A percentile compares a stretch with the other conserved stretches of the same genome.
Evolutionary conservation across 768 basidiomycete genomes (phyloP).

Genomic region (Dioszegia crocea): DNA sequence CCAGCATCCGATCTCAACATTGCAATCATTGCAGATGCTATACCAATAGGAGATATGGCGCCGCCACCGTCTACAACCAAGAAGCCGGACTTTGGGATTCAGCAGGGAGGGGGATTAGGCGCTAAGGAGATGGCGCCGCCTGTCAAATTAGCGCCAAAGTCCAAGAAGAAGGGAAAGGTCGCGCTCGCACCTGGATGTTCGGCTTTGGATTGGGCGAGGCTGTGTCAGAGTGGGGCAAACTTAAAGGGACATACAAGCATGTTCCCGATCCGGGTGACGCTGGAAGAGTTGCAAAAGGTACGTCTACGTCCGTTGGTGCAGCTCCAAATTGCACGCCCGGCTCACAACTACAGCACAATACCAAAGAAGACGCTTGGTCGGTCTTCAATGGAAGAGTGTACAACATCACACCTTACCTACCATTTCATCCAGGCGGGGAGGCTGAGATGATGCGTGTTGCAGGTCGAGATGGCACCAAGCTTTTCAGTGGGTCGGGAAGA

Average conservation of each 20-base stretch:
- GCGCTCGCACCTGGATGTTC: slow-evolving; percentile 86
- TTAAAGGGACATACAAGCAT: slow-evolving; percentile 59
- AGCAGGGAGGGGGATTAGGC: slow-evolving; percentile 25
- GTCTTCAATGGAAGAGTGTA: slow-evolving; percentile 90
- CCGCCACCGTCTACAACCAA: slow-evolving; percentile 41
- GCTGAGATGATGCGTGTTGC: slow-evolving; percentile 91
- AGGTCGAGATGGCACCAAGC: slow-evolving; percentile 86
- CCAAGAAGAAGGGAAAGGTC: slow-evolving; percentile 63
- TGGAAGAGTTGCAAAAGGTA: slow-evolving; percentile 36
- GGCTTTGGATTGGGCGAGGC: slow-evolving; percentile 85
- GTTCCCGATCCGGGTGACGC: slow-evolving; percentile 23
- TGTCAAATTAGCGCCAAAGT: slow-evolving; percentile 52
- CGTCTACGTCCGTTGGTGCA: slow-evolving; percentile 61
- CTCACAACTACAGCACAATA: slow-evolving; percentile 60
- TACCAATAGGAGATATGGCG: slow-evolving; percentile 39
- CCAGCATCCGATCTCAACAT: slow-evolving; percentile 37
- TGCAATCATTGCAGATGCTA: slow-evolving; percentile 29
- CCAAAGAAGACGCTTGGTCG: slow-evolving; percentile 84
- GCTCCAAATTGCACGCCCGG: too few relatives aligned
- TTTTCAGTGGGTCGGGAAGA: slow-evolving; percentile 67
- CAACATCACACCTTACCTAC: slow-evolving; percentile 86
- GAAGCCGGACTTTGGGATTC: slow-evolving; percentile 39
- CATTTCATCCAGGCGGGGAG: slow-evolving; percentile 92
- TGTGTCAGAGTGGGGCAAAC: slow-evolving; percentile 76
- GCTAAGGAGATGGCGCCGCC: not conserved